A percentile compares a stretch with the other conserved stretches of the same genome.
phyloP scores from a whole-genome alignment of 345 rosid species.

The Citrus reticulata region DNA sequence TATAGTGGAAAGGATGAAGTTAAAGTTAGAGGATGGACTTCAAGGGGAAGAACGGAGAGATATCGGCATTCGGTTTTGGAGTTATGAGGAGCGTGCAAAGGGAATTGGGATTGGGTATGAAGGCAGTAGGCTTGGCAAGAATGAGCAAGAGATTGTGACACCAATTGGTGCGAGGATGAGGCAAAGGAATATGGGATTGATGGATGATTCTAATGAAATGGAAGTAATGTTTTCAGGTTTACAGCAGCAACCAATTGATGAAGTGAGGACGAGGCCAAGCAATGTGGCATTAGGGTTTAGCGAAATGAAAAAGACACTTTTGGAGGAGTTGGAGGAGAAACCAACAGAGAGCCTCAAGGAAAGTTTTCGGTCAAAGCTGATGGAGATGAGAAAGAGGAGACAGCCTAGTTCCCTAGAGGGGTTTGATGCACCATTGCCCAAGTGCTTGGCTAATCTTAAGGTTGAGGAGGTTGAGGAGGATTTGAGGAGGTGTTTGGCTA shows the following conservation, averaged over 20 bases:
- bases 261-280: not conserved
- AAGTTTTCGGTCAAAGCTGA: conserved; percentile 63
- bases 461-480: not conserved
- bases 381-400: conserved; percentile 38
- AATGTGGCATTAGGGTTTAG: not conserved
- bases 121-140: conserved; percentile 86
- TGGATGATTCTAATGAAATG: conserved; percentile 55
- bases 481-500: not conserved
- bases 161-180: conserved; percentile 82
- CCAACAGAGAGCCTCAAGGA: conserved; percentile 22
- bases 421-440: conserved; percentile 13
- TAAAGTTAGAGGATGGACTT: conserved; percentile 51
- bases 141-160: conserved; percentile 76
- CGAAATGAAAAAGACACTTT: not conserved
- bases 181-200: conserved; percentile 81
- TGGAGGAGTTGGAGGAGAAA: not conserved
- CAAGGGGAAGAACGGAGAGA: conserved; percentile 49
- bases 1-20: conserved; percentile 35
- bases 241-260: conserved; percentile 30
- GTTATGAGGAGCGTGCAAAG: conserved; percentile 73
- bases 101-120: conserved; percentile 91
- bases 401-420: conserved; percentile 58
- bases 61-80: conserved; percentile 38
- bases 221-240: conserved; percentile 39
- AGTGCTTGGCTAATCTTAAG: not conserved